Evolutionary conservation across 2,329 filamentous ascomycete species (phyloP).

Genomic region (Scytalidium lignicola): DNA sequence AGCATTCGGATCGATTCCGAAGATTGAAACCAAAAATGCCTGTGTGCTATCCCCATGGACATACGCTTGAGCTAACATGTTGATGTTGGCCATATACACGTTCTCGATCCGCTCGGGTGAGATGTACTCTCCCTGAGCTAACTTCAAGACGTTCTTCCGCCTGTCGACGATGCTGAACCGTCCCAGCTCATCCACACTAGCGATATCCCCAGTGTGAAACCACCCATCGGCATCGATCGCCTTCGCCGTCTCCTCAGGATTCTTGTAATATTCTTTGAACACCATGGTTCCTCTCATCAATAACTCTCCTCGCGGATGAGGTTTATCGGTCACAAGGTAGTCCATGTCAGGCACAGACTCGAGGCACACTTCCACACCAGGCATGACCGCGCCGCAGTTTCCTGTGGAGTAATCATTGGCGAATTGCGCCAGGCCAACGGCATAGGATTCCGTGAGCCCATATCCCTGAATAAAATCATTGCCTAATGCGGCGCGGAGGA

Average conservation of each 20-base stretch:
- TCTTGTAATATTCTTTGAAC: slow-evolving; percentile 87
- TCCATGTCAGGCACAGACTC: slow-evolving; percentile 91
- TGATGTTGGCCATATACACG: slow-evolving; percentile 78
- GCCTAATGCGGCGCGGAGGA: slow-evolving; percentile 78
- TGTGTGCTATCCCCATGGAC: slow-evolving; percentile 87
- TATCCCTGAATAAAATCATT: slow-evolving; percentile 83
- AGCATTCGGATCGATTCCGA: slow-evolving; percentile 78
- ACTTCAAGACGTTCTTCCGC: slow-evolving; percentile 98
- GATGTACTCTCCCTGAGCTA: slow-evolving; percentile 96
- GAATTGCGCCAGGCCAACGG: slow-evolving; percentile 66
- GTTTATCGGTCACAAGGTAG: slow-evolving; percentile 82
- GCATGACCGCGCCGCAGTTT: slow-evolving; percentile 72
- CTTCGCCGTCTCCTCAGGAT: slow-evolving; percentile 80
- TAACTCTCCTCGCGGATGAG: slow-evolving; percentile 84
- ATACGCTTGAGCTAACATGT: slow-evolving; percentile 73
- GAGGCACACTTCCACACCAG: slow-evolving; percentile 70
- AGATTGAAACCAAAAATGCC: slow-evolving; percentile 76
- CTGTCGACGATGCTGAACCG: slow-evolving; percentile 93
- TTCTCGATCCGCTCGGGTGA: slow-evolving; percentile 97
- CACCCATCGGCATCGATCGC: slow-evolving; percentile 82
- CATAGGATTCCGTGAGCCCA: slow-evolving; percentile 91
- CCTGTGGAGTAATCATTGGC: slow-evolving; percentile 67
- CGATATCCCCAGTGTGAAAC: slow-evolving; percentile 96
- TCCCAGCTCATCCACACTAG: slow-evolving; percentile 75
- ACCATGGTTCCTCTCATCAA: slow-evolving; percentile 74